Base-by-base conservation (phyloP, 108 stramenopile species). In the Chaetoceros tenuissimus region DNA sequence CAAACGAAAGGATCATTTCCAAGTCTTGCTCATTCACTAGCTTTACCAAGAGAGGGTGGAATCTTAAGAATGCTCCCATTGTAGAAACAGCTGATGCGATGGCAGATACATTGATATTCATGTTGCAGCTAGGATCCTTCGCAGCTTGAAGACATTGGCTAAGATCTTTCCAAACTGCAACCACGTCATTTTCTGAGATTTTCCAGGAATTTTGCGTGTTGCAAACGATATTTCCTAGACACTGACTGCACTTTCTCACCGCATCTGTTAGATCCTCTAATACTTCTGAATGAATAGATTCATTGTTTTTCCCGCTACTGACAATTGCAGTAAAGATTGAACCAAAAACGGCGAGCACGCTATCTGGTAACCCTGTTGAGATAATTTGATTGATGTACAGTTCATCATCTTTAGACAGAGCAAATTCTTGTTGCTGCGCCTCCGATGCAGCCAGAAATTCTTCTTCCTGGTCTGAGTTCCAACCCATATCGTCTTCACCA, bases 351-450 rank as follows among this genome's bases (percentile, higher is more conserved):
- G 34, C 5, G 13, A 40, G 34, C 8, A 40, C 34, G 34, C 34
- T 5, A 40, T 40, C 34, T 40, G 34, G 34, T 10, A 13, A 10
- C 34, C 34, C 34, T n/a, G n/a, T n/a, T n/a, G n/a, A n/a, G n/a
- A n/a, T n/a, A n/a, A n/a, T n/a, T n/a, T n/a, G n/a, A n/a, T n/a
- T n/a, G n/a, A n/a, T n/a, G n/a, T n/a, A n/a, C n/a, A n/a, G n/a
- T n/a, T n/a, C n/a, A n/a, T n/a, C 79, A 19, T 74, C 79, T 28
- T 67, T 64, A 13, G 58, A 53, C 45, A 74, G 51, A 27, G 79
- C 70, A 21, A 80, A 48, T 29, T 74, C 73, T 46, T 74, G 51
- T 22, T 75, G 31, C 34, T 74, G 57, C 79, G n/a, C n/a, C n/a
- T n/a, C n/a, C n/a, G n/a, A n/a, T n/a, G n/a, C n/a, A n/a, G n/a